Evolutionary conservation across 495 filamentous ascomycete genomes (phyloP).

Genomic region (Pyrenula aspistea): DNA sequence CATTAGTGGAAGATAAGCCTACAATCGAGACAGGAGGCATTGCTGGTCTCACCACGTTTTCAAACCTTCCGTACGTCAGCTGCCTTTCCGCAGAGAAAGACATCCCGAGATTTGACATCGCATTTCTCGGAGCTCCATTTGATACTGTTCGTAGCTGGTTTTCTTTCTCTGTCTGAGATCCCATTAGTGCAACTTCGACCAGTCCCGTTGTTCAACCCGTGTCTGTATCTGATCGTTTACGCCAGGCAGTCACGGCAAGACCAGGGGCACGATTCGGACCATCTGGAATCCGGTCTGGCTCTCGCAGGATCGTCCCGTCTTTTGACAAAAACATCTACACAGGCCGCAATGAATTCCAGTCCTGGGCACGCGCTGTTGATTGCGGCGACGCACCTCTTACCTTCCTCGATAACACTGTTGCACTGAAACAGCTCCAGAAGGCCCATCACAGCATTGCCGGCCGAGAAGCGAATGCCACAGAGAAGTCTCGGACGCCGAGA

Average conservation of each 20-base stretch:
- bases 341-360: constrained; percentile 27
- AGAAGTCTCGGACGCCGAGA: constrained; percentile 16
- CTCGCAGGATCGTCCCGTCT: constrained; percentile 21
- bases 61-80: constrained; percentile 34
- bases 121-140: constrained; percentile 33
- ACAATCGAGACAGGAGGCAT: constrained; percentile 17
- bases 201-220: not conserved
- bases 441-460: constrained; percentile 22
- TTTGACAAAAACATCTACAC: constrained; percentile 30
- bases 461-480: constrained; percentile 11
- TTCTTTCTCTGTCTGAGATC: not conserved
- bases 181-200: not conserved
- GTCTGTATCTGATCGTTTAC: not conserved
- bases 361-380: constrained; percentile 37
- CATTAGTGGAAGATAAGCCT: constrained; percentile 15
- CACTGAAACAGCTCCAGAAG: constrained; percentile 34
- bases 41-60: constrained; percentile 36
- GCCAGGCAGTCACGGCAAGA: constrained; percentile 29
- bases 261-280: constrained; percentile 40
- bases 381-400: constrained; percentile 41
- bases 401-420: constrained; percentile 38
- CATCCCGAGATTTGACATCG: constrained; percentile 16
- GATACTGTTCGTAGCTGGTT: constrained; percentile 24
- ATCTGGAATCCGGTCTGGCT: constrained; percentile 32
- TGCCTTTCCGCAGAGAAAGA: constrained; percentile 17